Evolutionary conservation across 352 stramenopile genomes (phyloP).

Genomic region (Globisporangium ultimum): DNA sequence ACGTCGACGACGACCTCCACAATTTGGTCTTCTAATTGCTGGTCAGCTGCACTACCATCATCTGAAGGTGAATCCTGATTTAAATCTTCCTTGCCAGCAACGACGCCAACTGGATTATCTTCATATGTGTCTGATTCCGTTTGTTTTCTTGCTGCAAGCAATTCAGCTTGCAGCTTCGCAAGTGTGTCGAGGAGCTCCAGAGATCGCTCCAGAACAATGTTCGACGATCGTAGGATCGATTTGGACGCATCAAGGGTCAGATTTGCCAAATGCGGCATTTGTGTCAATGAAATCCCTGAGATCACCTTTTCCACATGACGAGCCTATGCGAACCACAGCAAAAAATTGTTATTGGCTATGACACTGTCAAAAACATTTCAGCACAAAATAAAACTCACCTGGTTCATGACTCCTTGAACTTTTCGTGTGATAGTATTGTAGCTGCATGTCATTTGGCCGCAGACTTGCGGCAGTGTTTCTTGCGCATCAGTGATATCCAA

Average conservation of each 20-base stretch:
- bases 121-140: neutral
- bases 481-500: conserved; percentile 58
- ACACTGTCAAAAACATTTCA: neutral
- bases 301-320: conserved; percentile 24
- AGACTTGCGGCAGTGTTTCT: conserved; percentile 56
- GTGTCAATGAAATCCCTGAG: conserved; percentile 11
- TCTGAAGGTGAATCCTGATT: conserved; percentile 2
- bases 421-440: conserved; percentile 49
- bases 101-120: conserved; percentile 1
- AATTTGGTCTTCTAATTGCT: conserved; percentile 4
- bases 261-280: conserved; percentile 36
- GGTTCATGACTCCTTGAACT: conserved; percentile 42
- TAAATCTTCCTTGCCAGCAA: conserved; percentile 13
- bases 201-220: conserved; percentile 52
- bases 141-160: conserved; percentile 10
- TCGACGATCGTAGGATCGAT: conserved; percentile 50
- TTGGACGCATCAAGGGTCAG: conserved; percentile 53
- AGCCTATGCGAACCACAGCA: neutral
- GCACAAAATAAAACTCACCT: conserved; percentile 30
- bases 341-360: too few species aligned
- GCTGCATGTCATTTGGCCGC: conserved; percentile 68
- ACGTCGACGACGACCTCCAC: conserved; percentile 12
- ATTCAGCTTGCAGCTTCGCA: conserved; percentile 32
- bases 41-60: conserved; percentile 14
- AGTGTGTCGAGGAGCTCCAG: conserved; percentile 51